Evolutionary conservation across 163 green algal species (phyloP).

Genomic region (Botryococcus braunii): DNA sequence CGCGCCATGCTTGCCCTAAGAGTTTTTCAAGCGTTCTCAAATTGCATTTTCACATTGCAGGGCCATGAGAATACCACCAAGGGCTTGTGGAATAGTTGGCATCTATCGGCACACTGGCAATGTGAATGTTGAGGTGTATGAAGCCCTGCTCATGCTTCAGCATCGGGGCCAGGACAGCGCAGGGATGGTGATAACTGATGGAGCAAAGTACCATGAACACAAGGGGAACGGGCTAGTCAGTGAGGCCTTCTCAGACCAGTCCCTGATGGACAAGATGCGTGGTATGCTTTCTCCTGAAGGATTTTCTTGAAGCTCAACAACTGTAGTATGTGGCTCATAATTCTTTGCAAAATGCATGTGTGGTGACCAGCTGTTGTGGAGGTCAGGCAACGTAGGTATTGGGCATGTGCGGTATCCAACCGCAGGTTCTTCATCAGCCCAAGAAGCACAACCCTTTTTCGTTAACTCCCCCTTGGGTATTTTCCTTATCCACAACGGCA

Average conservation of each 20-base stretch:
- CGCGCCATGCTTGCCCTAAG: no score
- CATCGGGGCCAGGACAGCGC: slow-evolving; percentile 90
- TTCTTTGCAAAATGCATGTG: no score
- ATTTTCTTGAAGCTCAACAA: neutral
- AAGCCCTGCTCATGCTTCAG: slow-evolving; percentile 94
- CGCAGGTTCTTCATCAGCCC: slow-evolving; percentile 63
- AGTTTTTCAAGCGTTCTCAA: no score
- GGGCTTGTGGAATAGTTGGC: no score
- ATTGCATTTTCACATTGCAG: no score
- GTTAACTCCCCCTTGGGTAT: slow-evolving; percentile 96
- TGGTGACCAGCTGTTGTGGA: slow-evolving; percentile 1
- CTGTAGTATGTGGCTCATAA: neutral
- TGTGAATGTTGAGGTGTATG: slow-evolving; percentile 83
- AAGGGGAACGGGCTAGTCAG: slow-evolving; percentile 95
- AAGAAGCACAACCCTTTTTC: slow-evolving; percentile 95
- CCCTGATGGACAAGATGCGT: slow-evolving; percentile 57
- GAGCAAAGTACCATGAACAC: slow-evolving; percentile 73
- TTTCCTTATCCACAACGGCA: slow-evolving; percentile 97
- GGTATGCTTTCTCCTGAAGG: no score
- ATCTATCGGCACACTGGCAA: no score
- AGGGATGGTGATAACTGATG: slow-evolving; percentile 90
- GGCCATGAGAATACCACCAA: no score
- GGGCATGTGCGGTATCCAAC: slow-evolving; percentile 93
- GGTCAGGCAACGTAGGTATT: slow-evolving; percentile 56
- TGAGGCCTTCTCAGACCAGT: slow-evolving; percentile 76